Conservation (phyloP, 495 filamentous ascomycete species). For the Lasiosphaeria hispida region DNA sequence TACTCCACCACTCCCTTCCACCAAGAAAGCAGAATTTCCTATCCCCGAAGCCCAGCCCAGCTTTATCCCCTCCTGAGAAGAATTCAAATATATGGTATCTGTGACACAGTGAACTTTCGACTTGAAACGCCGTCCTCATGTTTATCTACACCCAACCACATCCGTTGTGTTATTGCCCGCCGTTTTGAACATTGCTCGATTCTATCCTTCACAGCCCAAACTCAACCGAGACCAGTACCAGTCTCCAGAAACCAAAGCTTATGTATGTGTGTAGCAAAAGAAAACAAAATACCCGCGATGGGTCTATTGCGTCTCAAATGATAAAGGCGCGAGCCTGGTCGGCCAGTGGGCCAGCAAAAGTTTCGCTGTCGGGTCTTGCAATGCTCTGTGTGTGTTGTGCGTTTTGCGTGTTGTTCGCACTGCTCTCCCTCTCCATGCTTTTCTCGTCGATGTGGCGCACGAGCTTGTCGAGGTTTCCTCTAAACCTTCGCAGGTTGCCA, state of each 20-base stretch:
- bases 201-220: background rate
- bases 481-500: slow-evolving; percentile 8
- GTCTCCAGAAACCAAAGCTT: background rate
- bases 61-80: background rate
- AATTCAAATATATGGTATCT: slow-evolving; percentile 8
- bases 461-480: slow-evolving; percentile 22
- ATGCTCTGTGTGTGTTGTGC: background rate
- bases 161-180: background rate
- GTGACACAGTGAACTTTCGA: slow-evolving; percentile 2
- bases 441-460: slow-evolving; percentile 17
- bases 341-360: slow-evolving; percentile 1
- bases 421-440: background rate
- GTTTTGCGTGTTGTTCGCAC: background rate
- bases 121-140: background rate
- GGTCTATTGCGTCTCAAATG: slow-evolving; percentile 8
- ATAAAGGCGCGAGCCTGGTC: slow-evolving; percentile 7
- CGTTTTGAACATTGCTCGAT: background rate
- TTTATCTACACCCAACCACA: slow-evolving; percentile 7
- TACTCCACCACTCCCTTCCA: background rate
- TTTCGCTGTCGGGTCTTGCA: slow-evolving; percentile 11
- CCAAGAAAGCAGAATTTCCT: background rate
- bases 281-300: background rate
- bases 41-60: background rate
- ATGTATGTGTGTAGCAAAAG: background rate
- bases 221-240: background rate